Evolutionary conservation across 2,329 filamentous ascomycete species (phyloP).

Genomic region (Drechslerella coelobrocha): DNA sequence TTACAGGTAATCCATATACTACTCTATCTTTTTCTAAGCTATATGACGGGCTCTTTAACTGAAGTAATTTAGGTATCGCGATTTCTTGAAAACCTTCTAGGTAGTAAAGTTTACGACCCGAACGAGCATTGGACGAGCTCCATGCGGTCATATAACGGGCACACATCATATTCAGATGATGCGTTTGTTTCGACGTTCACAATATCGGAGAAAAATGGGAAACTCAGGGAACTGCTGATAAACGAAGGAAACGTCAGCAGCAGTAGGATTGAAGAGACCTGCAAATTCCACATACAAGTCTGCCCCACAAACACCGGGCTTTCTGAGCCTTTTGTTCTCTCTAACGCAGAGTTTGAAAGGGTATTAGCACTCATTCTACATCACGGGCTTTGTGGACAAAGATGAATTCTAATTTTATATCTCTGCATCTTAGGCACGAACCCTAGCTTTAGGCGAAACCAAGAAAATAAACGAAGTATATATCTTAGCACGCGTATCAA

Average conservation of each 20-base stretch:
- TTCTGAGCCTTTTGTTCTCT: neutral
- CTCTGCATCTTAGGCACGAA: no score
- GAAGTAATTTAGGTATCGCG: neutral
- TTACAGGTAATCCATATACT: neutral
- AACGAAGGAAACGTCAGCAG: neutral
- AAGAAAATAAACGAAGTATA: neutral
- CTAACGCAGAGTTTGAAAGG: neutral
- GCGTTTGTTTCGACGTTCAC: neutral
- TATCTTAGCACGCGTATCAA: neutral
- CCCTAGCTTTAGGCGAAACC: neutral
- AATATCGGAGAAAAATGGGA: neutral
- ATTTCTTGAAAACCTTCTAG: neutral
- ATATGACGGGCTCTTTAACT: neutral
- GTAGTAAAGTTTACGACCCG: neutral
- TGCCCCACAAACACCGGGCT: neutral
- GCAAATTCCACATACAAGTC: slow-evolving; percentile 3
- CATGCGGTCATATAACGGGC: neutral
- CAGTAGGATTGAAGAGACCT: neutral
- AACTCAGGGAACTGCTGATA: neutral
- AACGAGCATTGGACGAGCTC: neutral
- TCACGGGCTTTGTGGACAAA: no score
- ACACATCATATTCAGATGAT: neutral
- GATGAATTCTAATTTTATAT: no score
- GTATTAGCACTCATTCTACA: neutral
- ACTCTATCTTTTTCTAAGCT: no score